Percentiles rank a stretch among this genome's conserved stretches.
phyloP scores from a whole-genome alignment of 768 basidiomycete species.

The Suillus alpinus region DNA sequence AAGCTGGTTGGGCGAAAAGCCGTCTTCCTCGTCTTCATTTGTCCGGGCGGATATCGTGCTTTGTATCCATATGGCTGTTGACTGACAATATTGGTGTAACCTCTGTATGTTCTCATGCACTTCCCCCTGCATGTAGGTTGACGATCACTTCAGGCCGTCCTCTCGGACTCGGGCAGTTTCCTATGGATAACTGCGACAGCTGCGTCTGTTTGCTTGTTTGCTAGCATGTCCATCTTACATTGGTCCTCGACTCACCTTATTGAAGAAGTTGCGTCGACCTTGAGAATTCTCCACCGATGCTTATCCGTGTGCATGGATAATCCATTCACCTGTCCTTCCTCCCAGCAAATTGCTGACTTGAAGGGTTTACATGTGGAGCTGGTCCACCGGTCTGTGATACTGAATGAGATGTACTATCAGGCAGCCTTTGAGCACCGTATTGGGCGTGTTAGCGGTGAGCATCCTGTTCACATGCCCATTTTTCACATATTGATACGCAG shows the following conservation, averaged over 20 bases:
- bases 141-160: slow-evolving; percentile 18
- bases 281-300: slow-evolving; percentile 33
- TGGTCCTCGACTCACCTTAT: slow-evolving; percentile 46
- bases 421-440: slow-evolving; percentile 46
- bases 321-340: slow-evolving; percentile 16
- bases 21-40: slow-evolving; percentile 42
- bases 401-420: slow-evolving; percentile 42
- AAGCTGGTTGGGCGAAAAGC: slow-evolving; percentile 43
- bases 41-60: slow-evolving; percentile 44
- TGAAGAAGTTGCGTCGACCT: slow-evolving; percentile 33
- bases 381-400: slow-evolving; percentile 33
- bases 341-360: slow-evolving; percentile 14
- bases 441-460: slow-evolving; percentile 41
- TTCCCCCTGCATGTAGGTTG: not conserved
- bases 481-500: not conserved
- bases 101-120: slow-evolving; percentile 24
- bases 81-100: slow-evolving; percentile 34
- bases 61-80: slow-evolving; percentile 46
- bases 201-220: slow-evolving; percentile 34
- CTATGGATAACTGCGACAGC: slow-evolving; percentile 41
- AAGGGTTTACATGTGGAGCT: slow-evolving; percentile 25
- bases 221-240: slow-evolving; percentile 35
- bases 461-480: not conserved
- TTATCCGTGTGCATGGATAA: slow-evolving; percentile 30
- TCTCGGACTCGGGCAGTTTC: slow-evolving; percentile 29